Conservation (phyloP, 73 alveolate species). For the Paramecium bursaria region DNA sequence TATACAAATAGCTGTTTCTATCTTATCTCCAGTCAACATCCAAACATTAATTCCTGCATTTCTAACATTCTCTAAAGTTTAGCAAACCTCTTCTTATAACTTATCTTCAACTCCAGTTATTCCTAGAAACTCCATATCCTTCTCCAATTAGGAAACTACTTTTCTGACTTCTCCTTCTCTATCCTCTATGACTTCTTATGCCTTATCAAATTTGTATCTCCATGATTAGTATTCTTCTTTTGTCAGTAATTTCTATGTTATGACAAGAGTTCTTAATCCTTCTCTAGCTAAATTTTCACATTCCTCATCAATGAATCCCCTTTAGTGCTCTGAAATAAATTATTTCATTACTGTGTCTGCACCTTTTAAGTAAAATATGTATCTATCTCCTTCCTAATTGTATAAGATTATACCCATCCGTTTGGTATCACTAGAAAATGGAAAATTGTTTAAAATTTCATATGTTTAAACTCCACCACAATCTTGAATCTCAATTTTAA, state of each 20-base stretch:
- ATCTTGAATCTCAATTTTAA: constrained; percentile 73
- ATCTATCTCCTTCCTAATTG: constrained; percentile 75
- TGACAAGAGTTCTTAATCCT: constrained; percentile 93
- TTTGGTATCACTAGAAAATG: constrained; percentile 89
- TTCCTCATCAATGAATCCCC: constrained; percentile 82
- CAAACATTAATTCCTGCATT: constrained; percentile 93
- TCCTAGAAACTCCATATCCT: constrained; percentile 92
- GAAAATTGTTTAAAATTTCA: constrained; percentile 87
- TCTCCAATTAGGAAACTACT: constrained; percentile 80
- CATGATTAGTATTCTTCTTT: constrained; percentile 80
- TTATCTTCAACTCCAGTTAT: constrained; percentile 97
- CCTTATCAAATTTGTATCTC: constrained; percentile 79
- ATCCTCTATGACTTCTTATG: constrained; percentile 79
- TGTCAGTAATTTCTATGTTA: constrained; percentile 81
- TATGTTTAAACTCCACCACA: constrained; percentile 79
- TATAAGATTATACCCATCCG: constrained; percentile 94
- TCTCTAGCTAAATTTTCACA: constrained; percentile 95
- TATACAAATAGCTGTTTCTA: constrained; percentile 95
- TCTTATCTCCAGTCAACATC: constrained; percentile 97
- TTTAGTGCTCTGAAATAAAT: constrained; percentile 79
- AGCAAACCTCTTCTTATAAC: constrained; percentile 90
- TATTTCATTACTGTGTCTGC: constrained; percentile 97
- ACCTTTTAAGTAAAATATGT: constrained; percentile 91
- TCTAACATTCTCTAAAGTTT: constrained; percentile 84
- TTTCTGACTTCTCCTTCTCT: constrained; percentile 80